A percentile compares a stretch with the other conserved stretches of the same genome.
These are phyloP conservation scores for Fusarium sp. DNA, from an alignment of 2,329 filamentous ascomycete species.

Conservation along the genomic window DNA sequence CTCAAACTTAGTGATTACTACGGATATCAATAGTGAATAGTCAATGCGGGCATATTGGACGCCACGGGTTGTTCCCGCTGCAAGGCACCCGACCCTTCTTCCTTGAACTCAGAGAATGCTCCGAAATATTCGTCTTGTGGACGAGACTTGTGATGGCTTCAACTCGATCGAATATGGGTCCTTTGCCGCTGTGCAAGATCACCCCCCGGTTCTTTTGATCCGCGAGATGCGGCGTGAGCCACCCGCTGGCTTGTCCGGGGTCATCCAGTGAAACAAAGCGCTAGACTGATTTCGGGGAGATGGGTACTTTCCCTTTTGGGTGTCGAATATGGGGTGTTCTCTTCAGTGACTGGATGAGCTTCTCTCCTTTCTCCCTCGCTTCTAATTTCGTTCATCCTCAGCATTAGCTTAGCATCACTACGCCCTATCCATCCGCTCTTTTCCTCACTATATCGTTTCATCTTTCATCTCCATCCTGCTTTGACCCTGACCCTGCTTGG, in stretches of 20 bases:
- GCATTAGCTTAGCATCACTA: constrained; percentile 4
- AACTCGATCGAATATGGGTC: neutral
- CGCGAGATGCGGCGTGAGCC: constrained; percentile 28
- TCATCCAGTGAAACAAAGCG: constrained; percentile 42
- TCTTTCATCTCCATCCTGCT: constrained; percentile 16
- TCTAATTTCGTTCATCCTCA: constrained; percentile 2
- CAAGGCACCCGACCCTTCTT: constrained; percentile 16
- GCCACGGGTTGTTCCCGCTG: neutral
- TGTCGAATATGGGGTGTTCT: constrained; percentile 7
- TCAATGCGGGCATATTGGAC: too few relatives aligned
- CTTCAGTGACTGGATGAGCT: constrained; percentile 8
- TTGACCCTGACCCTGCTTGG: constrained; percentile 19
- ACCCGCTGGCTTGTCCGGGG: constrained; percentile 33
- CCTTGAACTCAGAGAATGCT: neutral
- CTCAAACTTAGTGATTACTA: neutral
- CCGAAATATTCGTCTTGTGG: constrained; percentile 18
- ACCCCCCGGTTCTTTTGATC: constrained; percentile 2
- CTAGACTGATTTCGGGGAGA: constrained; percentile 29
- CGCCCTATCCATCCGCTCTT: neutral
- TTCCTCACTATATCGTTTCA: constrained; percentile 21
- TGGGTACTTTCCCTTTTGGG: constrained; percentile 19
- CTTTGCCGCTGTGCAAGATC: constrained; percentile 17
- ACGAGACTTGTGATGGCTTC: constrained; percentile 12
- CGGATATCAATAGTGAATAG: too few relatives aligned
- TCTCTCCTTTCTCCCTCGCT: constrained; percentile 19